These are phyloP conservation scores for Candida pseudocylindracea DNA, from an alignment of 1,139 yeast species.

Conservation along the genomic window DNA sequence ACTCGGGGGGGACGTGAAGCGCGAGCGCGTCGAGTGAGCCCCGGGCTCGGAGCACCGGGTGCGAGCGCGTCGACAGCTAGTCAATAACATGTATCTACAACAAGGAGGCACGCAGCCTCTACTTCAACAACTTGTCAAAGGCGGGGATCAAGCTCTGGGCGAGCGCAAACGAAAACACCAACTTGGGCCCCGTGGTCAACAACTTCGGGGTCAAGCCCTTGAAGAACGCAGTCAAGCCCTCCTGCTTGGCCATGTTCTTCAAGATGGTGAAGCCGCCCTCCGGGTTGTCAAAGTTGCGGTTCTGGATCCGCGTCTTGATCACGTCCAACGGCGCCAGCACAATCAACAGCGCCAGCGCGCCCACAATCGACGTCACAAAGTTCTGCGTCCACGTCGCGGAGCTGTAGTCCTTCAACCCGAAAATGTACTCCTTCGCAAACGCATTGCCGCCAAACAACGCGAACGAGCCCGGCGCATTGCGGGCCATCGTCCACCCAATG, in stretches of 20 bases:
- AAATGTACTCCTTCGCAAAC: conserved; percentile 89
- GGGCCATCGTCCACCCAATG: conserved; percentile 99
- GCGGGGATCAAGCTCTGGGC: conserved; percentile 96
- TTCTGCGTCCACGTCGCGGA: conserved; percentile 90
- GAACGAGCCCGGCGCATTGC: conserved; percentile 98
- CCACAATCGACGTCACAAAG: conserved; percentile 87
- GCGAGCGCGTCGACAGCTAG: too few relatives aligned
- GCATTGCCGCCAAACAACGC: conserved; percentile 98
- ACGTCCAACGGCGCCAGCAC: conserved; percentile 97
- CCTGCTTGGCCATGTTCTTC: conserved; percentile 82
- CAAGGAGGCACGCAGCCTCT: conserved; percentile 1
- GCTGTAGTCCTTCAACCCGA: conserved; percentile 69
- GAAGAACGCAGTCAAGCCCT: conserved; percentile 79
- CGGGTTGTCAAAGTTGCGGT: conserved; percentile 86
- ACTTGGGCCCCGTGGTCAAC: conserved; percentile 94
- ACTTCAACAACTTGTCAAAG: conserved; percentile 44
- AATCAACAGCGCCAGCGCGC: conserved; percentile 92
- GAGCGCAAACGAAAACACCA: conserved; percentile 88
- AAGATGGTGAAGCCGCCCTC: conserved; percentile 84
- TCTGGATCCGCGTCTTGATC: conserved; percentile 95
- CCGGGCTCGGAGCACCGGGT: too few relatives aligned
- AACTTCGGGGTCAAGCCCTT: conserved; percentile 94
- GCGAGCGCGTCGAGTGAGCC: too few relatives aligned
- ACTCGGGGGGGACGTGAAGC: too few relatives aligned
- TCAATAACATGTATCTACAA: conserved; percentile 2